phyloP scores from a whole-genome alignment of 2,329 filamentous ascomycete species.

The Bipolaris cookei region DNA sequence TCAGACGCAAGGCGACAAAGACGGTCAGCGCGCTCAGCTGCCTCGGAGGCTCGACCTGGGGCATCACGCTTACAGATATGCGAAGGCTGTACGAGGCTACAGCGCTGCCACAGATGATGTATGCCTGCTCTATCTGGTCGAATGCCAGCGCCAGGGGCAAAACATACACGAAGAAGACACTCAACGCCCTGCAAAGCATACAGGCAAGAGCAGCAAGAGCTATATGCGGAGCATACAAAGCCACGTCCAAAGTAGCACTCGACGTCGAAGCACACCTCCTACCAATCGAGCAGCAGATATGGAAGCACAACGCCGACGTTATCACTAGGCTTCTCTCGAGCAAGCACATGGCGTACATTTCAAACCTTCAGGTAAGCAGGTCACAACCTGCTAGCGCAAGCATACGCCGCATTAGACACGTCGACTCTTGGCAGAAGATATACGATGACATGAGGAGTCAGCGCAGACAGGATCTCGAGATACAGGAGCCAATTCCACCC shows the following conservation, averaged over 20 bases:
- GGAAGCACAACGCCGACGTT: slow-evolving; percentile 22
- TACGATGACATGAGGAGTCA: slow-evolving; percentile 16
- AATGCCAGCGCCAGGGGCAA: slow-evolving; percentile 22
- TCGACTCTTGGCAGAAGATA: slow-evolving; percentile 20
- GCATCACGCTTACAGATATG: slow-evolving; percentile 23
- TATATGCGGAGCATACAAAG: slow-evolving; percentile 31
- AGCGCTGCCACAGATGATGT: slow-evolving; percentile 41
- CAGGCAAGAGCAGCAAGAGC: slow-evolving; percentile 28
- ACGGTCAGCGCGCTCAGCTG: slow-evolving; percentile 20
- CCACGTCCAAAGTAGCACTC: slow-evolving; percentile 28
- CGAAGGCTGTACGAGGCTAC: slow-evolving; percentile 37
- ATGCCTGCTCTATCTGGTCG: slow-evolving; percentile 35
- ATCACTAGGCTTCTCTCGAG: not conserved
- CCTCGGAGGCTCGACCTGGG: slow-evolving; percentile 25
- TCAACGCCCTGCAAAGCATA: slow-evolving; percentile 24
- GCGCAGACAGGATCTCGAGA: slow-evolving; percentile 7
- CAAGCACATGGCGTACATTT: not conserved
- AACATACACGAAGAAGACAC: slow-evolving; percentile 22
- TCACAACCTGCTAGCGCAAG: not conserved
- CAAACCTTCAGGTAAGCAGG: not conserved
- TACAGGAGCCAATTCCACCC: slow-evolving; percentile 21
- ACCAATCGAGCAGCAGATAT: slow-evolving; percentile 24
- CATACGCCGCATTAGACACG: slow-evolving; percentile 3
- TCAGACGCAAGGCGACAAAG: slow-evolving; percentile 19
- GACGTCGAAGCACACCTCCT: slow-evolving; percentile 16